A percentile compares a stretch with the other conserved stretches of the same genome.
These are phyloP conservation scores for Sugiyamaella qingdaonensis DNA, from an alignment of 805 yeast genomes.

Conservation along the genomic window DNA sequence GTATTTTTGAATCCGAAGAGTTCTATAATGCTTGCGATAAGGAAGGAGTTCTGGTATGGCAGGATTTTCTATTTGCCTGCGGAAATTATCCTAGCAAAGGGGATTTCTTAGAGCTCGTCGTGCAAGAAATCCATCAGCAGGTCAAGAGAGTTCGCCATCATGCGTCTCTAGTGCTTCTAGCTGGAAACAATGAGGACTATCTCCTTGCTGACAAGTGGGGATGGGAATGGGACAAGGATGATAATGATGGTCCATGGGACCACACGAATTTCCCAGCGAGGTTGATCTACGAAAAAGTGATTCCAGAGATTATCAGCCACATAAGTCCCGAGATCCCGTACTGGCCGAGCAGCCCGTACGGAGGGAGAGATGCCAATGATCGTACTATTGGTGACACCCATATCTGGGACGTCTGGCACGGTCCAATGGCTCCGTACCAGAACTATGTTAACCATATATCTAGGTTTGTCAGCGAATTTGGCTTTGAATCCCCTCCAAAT, in stretches of 20 bases:
- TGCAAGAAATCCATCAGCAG: conserved; percentile 37
- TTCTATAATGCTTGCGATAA: conserved; percentile 43
- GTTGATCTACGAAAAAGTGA: conserved; percentile 36
- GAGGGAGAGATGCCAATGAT: conserved; percentile 28
- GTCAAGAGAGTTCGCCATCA: conserved; percentile 40
- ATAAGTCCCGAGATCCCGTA: conserved; percentile 13
- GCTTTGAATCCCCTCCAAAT: conserved; percentile 45
- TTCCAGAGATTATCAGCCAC: conserved; percentile 1
- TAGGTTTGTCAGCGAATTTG: conserved; percentile 49
- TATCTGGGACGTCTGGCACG: conserved; percentile 52
- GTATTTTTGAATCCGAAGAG: conserved; percentile 39
- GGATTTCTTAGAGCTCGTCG: conserved; percentile 35
- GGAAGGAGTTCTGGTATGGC: conserved; percentile 46
- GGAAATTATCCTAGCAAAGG: conserved; percentile 46
- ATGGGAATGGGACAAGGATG: conserved; percentile 16
- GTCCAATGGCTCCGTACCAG: conserved; percentile 40
- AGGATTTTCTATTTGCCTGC: conserved; percentile 54
- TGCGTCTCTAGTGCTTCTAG: conserved; percentile 37
- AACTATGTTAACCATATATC: conserved; percentile 43
- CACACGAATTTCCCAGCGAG: conserved; percentile 39
- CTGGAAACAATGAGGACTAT: conserved; percentile 47
- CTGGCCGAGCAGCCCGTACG: conserved; percentile 45
- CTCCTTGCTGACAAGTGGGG: conserved; percentile 37
- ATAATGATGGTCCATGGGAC: conserved; percentile 15
- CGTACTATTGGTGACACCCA: conserved; percentile 45